Base-by-base conservation (phyloP, 345 rosid genomes). In the Durio zibethinus region DNA sequence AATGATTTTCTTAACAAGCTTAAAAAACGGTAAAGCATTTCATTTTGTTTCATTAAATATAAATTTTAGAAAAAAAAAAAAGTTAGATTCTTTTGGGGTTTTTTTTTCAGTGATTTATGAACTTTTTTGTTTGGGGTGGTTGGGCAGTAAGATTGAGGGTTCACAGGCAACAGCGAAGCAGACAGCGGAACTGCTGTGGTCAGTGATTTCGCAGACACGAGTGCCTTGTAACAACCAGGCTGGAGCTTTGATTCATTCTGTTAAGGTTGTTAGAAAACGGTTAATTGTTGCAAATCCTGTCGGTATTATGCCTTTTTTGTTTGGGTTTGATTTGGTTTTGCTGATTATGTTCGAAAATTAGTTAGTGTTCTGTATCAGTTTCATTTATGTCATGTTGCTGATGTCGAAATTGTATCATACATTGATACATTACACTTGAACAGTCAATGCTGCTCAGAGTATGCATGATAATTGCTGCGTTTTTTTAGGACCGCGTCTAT, bases 231-330 rank as follows among this genome's bases (percentile, higher is more conserved):
- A 88, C 2, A 90, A 92, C 77, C 97, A 94, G 83, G 97, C 97
- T 66, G 89, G 87, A 42, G 93, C 95, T 53, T 84, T 96, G 83
- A 91, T 92, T 76, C 95, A 87, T 83, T 93, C 99, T 64, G 88
- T 94, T 11, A 91, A 84, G 78, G 89, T 86, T 67, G 91, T 91
- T 12, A 98, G 99, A 43, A 91, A 87, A 85, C 89, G 87, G 80
- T 88, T 97, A 40, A 86, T 91, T 75, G 92, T 92, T 81, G 97
- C 97, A 52, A 94, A 94, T 85, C 97, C 99, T 72, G 90, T 94
- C 71, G 98, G 97, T 97, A 84, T 64, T 91, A 35, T 2, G 38
- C 1, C 29, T 16, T 18, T 16, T 47, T 69, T 15, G 0, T 8
- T 27, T 4, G 56, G 23, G 38, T 63, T 45, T 27, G 25, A 0